Percentiles rank a stretch among this genome's conserved stretches.
Conservation (phyloP, 768 basidiomycete species). For the Podaxis carcinomalis region DNA sequence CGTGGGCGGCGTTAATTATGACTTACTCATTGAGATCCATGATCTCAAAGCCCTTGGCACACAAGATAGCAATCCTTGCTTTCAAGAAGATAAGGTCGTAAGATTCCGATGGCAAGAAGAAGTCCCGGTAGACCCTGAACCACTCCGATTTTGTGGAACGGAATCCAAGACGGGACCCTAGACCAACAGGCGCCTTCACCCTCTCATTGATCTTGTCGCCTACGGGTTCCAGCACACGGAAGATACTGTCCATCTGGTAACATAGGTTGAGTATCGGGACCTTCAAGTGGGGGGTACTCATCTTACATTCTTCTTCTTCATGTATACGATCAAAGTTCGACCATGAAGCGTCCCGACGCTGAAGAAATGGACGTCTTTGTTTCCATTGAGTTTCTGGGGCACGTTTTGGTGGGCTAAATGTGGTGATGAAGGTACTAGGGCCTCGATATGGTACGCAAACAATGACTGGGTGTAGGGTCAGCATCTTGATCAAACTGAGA, state of each 20-base stretch:
- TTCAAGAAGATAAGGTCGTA: slow-evolving; percentile 91
- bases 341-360: slow-evolving; percentile 84
- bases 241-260: slow-evolving; percentile 75
- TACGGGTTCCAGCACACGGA: slow-evolving; percentile 98
- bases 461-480: slow-evolving; percentile 50
- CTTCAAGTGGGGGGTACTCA: neutral
- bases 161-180: slow-evolving; percentile 72
- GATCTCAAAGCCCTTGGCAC: slow-evolving; percentile 94
- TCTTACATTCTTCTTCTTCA: slow-evolving; percentile 86
- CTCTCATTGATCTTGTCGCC: slow-evolving; percentile 81
- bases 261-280: neutral
- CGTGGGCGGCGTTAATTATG: neutral
- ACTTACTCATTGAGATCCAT: slow-evolving; percentile 92
- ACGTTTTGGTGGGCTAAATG: slow-evolving; percentile 62
- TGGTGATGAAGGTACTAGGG: slow-evolving; percentile 85
- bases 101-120: slow-evolving; percentile 89
- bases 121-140: slow-evolving; percentile 94
- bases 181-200: slow-evolving; percentile 62
- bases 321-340: slow-evolving; percentile 89
- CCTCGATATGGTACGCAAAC: slow-evolving; percentile 94
- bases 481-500: neutral
- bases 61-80: slow-evolving; percentile 88
- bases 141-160: slow-evolving; percentile 83
- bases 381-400: slow-evolving; percentile 86
- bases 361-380: slow-evolving; percentile 93